These are phyloP conservation scores for Pholiota conissans DNA, from an alignment of 768 basidiomycete species.

Conservation along the genomic window DNA sequence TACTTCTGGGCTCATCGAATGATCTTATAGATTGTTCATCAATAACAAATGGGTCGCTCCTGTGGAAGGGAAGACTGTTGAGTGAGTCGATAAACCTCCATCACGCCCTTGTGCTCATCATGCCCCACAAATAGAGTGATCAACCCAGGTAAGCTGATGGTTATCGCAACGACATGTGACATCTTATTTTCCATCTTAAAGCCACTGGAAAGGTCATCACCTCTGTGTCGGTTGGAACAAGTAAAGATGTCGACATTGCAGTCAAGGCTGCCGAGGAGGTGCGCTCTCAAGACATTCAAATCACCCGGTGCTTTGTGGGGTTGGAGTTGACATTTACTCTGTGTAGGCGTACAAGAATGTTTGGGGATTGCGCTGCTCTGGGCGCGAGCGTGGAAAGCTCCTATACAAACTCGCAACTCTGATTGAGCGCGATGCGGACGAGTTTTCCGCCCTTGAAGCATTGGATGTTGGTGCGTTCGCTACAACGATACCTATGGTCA, in stretches of 20 bases:
- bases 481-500: background rate
- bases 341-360: slow-evolving; percentile 43
- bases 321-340: background rate
- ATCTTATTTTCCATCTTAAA: slow-evolving; percentile 34
- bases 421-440: slow-evolving; percentile 61
- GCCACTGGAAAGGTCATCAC: slow-evolving; percentile 67
- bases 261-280: slow-evolving; percentile 62
- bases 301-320: background rate
- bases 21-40: slow-evolving; percentile 60
- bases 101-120: too few species aligned
- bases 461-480: slow-evolving; percentile 74
- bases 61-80: slow-evolving; percentile 57
- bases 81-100: slow-evolving; percentile 41
- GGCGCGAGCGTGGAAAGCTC: slow-evolving; percentile 50
- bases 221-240: slow-evolving; percentile 54
- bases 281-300: background rate
- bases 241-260: slow-evolving; percentile 75
- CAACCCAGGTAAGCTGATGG: slow-evolving; percentile 45
- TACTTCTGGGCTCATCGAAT: background rate
- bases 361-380: slow-evolving; percentile 69
- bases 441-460: slow-evolving; percentile 73
- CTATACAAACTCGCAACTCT: slow-evolving; percentile 64
- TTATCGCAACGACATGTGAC: slow-evolving; percentile 27
- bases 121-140: slow-evolving; percentile 52
- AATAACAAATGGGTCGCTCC: slow-evolving; percentile 66